Evolutionary conservation across 2,329 filamentous ascomycete genomes (phyloP).

Genomic region (Acephala macrosclerotiorum): DNA sequence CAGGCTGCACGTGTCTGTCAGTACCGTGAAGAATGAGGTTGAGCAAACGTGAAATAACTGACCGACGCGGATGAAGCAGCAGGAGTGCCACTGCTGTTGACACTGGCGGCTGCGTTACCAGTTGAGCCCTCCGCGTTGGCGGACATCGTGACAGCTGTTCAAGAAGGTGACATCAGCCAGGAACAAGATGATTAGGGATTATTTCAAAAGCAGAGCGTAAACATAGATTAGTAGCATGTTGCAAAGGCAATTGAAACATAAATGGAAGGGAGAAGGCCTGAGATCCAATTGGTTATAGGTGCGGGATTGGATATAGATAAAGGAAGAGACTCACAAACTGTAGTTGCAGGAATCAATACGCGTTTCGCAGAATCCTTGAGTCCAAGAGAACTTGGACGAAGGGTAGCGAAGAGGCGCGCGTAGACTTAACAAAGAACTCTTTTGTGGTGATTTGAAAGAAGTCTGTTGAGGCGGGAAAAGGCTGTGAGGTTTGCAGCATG

Average conservation of each 20-base stretch:
- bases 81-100: neutral
- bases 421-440: neutral
- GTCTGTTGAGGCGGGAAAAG: neutral
- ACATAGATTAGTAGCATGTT: neutral
- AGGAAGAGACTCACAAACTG: neutral
- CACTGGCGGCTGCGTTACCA: neutral
- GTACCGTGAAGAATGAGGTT: too few relatives aligned
- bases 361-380: neutral
- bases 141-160: neutral
- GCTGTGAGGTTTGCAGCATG: neutral
- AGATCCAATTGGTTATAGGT: neutral
- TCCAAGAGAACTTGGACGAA: neutral
- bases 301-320: neutral
- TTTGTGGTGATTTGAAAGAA: neutral
- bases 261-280: neutral
- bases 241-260: neutral
- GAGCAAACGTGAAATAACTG: too few relatives aligned
- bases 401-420: neutral
- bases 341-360: neutral
- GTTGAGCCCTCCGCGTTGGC: neutral
- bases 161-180: neutral
- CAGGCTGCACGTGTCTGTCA: too few relatives aligned
- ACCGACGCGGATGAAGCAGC: too few relatives aligned
- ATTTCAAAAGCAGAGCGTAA: neutral
- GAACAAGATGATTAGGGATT: neutral